Evolutionary conservation across 1,284 basidiomycete genomes (phyloP), one percentile per base, ranked within the genome.

Genomic region (Cutaneotrichosporon dermatis): DNA sequence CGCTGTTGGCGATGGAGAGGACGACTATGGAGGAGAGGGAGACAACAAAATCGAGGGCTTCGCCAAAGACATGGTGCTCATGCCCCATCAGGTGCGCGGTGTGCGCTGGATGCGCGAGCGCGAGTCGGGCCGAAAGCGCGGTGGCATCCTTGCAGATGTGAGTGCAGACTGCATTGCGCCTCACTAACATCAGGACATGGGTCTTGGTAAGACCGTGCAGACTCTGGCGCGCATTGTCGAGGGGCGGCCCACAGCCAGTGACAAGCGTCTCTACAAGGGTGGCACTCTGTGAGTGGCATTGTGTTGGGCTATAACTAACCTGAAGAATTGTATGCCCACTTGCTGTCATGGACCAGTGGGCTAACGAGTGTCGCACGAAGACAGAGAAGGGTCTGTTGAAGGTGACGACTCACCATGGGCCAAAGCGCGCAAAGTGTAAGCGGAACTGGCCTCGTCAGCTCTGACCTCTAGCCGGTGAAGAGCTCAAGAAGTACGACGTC

Each of bases 141-240:
- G 93, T 1, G 93, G 94, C 0, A 95, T 96, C 68, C 80, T 96
- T 9, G 92, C 93, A 0, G 92, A 95, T 72, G 92, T 95, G 73
- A 92, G 76, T 68, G 6, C 35, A 2, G 3, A 3, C 11, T 15
- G 9, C 4, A 8, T 25, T 25, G 25, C 25, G 11, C 13, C 40
- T 4, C 46, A 63, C 63, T 62, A 42, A 66, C 51, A 36, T 7
- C 52, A 79, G 76, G 78, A 79, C 60, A 81, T 81, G 79, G 80
- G 79, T 64, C 82, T 94, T 1, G 92, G 91, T 1, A 94, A 96
- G 79, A 97, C 92, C 0, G 89, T 95, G n/a, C 93, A 96, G 71
- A 90, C 89, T 0, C 79, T 96, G 6, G 84, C 88, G 0, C 83
- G 90, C 1, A 91, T 96, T 43, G 84, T 89, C 0, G 88, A 90